A percentile compares a stretch with the other conserved stretches of the same genome.
These are phyloP conservation scores for Aspergillus saccharolyticus DNA, from an alignment of 495 filamentous ascomycete species.

Conservation along the genomic window DNA sequence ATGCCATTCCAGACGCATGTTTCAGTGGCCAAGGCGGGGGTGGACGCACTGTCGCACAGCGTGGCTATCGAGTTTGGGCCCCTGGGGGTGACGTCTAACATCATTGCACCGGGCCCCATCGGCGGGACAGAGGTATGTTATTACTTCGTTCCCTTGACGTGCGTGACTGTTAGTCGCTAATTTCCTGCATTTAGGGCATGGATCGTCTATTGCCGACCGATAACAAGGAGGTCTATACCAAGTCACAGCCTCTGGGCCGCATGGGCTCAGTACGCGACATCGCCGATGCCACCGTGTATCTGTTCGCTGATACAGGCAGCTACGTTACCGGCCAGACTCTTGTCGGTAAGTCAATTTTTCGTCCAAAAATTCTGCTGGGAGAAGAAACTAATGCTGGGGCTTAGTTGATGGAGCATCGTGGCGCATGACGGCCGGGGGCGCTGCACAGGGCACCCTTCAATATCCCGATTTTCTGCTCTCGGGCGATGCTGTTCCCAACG, in stretches of 20 bases:
- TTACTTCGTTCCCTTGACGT: not conserved
- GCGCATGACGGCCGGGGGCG: constrained; percentile 42
- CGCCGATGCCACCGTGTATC: constrained; percentile 83
- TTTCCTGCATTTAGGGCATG: constrained; percentile 31
- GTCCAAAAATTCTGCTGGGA: not conserved
- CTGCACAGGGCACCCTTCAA: constrained; percentile 29
- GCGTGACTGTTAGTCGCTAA: not conserved
- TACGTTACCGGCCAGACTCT: constrained; percentile 76
- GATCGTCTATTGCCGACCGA: constrained; percentile 40
- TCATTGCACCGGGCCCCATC: constrained; percentile 79
- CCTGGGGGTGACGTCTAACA: constrained; percentile 80
- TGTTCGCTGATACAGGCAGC: constrained; percentile 77
- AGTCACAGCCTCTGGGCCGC: constrained; percentile 61
- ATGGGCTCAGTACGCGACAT: constrained; percentile 82
- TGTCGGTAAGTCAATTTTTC: constrained; percentile 48
- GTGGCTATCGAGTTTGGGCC: constrained; percentile 85
- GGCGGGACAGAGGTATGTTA: constrained; percentile 51
- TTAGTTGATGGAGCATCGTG: constrained; percentile 45
- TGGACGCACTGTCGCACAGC: constrained; percentile 73
- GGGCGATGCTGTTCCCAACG: constrained; percentile 49
- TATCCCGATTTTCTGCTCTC: constrained; percentile 65
- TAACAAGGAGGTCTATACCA: constrained; percentile 25
- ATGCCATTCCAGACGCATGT: constrained; percentile 83
- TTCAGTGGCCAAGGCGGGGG: constrained; percentile 80
- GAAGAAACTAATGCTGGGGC: constrained; percentile 1